A percentile compares a stretch with the other conserved stretches of the same genome.
These are phyloP conservation scores for Coniophora puteana DNA, from an alignment of 1,284 basidiomycete species.

Conservation along the genomic window DNA sequence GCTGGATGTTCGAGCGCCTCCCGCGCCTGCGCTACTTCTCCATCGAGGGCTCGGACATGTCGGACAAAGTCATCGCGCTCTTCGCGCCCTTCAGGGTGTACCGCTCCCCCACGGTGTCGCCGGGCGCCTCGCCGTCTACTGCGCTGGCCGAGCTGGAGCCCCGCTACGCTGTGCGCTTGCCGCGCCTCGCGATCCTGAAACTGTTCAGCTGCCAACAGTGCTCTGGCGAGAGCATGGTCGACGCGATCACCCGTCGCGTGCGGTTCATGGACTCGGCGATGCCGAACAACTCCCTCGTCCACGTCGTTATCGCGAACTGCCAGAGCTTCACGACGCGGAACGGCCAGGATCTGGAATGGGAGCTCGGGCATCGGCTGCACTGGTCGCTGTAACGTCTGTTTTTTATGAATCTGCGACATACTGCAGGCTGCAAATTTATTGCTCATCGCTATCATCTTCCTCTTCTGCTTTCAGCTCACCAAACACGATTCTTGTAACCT, in stretches of 20 bases:
- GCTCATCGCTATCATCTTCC: no score
- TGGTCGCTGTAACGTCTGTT: slow-evolving; percentile 15
- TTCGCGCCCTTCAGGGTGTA: slow-evolving; percentile 42
- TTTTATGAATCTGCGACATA: no score
- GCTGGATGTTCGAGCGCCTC: slow-evolving; percentile 57
- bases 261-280: slow-evolving; percentile 39
- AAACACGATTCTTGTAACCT: no score
- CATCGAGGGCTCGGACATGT: slow-evolving; percentile 77
- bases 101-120: no score
- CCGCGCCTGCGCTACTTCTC: slow-evolving; percentile 53
- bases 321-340: slow-evolving; percentile 17
- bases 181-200: slow-evolving; percentile 45
- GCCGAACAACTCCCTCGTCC: slow-evolving; percentile 22
- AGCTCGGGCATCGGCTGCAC: slow-evolving; percentile 21
- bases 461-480: no score
- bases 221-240: slow-evolving; percentile 52
- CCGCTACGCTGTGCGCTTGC: slow-evolving; percentile 40
- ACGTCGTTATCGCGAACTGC: slow-evolving; percentile 24
- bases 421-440: no score
- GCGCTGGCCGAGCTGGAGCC: neutral
- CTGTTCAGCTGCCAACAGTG: slow-evolving; percentile 62
- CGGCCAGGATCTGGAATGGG: slow-evolving; percentile 22
- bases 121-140: no score
- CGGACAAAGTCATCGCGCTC: slow-evolving; percentile 59
- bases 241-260: slow-evolving; percentile 45